phyloP scores from a whole-genome alignment of 768 basidiomycete genomes.

The Aureoboletus auriporus region DNA sequence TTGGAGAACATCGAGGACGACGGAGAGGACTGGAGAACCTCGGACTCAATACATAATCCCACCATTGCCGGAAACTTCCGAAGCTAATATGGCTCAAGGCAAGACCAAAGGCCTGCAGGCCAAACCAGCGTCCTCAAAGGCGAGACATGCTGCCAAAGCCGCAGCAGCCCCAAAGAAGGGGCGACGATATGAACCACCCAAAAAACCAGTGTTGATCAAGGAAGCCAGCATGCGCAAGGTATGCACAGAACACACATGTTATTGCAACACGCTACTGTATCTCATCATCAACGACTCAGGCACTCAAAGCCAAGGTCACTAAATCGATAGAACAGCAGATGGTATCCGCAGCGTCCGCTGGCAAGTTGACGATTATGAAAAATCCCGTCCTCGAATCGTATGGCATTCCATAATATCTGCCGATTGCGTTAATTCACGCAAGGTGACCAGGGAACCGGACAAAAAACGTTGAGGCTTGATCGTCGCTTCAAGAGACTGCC shows the following conservation, averaged over 20 bases:
- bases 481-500: background rate
- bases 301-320: slow-evolving; percentile 86
- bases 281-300: slow-evolving; percentile 37
- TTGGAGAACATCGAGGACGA: slow-evolving; percentile 39
- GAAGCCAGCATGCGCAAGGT: slow-evolving; percentile 80
- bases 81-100: slow-evolving; percentile 65
- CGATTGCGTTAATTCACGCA: slow-evolving; percentile 2
- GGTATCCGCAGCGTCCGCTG: slow-evolving; percentile 82
- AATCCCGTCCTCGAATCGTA: slow-evolving; percentile 38
- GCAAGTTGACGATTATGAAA: slow-evolving; percentile 93
- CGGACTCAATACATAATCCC: background rate
- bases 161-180: slow-evolving; percentile 78
- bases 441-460: slow-evolving; percentile 15
- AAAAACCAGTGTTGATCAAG: slow-evolving; percentile 70
- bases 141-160: slow-evolving; percentile 61
- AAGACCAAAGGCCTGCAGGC: slow-evolving; percentile 72
- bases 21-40: background rate
- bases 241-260: background rate
- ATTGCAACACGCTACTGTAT: background rate
- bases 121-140: slow-evolving; percentile 43
- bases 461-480: slow-evolving; percentile 18
- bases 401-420: background rate
- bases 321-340: slow-evolving; percentile 90
- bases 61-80: slow-evolving; percentile 25
- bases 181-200: slow-evolving; percentile 72